These are phyloP conservation scores for Stentor roeselii DNA, from an alignment of 73 alveolate genomes.

Conservation along the genomic window DNA sequence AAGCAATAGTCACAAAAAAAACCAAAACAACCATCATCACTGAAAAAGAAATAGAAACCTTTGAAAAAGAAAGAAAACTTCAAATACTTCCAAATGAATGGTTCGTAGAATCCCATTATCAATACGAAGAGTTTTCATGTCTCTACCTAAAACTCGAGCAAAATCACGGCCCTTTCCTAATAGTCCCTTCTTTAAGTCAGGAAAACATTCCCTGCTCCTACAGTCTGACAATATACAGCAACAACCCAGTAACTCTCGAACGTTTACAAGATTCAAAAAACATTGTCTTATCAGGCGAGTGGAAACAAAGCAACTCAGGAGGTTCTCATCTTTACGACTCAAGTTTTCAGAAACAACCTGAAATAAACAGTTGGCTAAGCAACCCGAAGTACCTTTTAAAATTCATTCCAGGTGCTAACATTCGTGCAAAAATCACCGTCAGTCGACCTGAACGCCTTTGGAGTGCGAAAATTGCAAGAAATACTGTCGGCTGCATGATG, in stretches of 20 bases:
- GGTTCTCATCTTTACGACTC: conserved; percentile 86
- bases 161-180: conserved; percentile 82
- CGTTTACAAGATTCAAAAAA: conserved; percentile 73
- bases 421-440: conserved; percentile 65
- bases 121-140: conserved; percentile 80
- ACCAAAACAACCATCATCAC: background rate
- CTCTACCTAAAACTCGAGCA: conserved; percentile 73
- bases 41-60: background rate
- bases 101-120: conserved; percentile 66
- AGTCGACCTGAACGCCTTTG: conserved; percentile 83
- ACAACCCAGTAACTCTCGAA: conserved; percentile 68
- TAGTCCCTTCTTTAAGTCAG: conserved; percentile 64
- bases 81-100: conserved; percentile 70
- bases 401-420: conserved; percentile 49
- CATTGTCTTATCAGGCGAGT: conserved; percentile 71
- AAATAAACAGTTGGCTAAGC: conserved; percentile 65
- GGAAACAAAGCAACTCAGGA: conserved; percentile 80
- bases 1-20: background rate
- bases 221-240: conserved; percentile 71
- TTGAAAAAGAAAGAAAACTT: conserved; percentile 72
- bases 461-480: conserved; percentile 77
- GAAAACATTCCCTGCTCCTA: conserved; percentile 65
- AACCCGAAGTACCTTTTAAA: conserved; percentile 77
- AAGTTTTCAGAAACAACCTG: conserved; percentile 65
- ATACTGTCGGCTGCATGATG: conserved; percentile 87